phyloP scores from a whole-genome alignment of 495 filamentous ascomycete genomes.

The Geoglossum glabrum region DNA sequence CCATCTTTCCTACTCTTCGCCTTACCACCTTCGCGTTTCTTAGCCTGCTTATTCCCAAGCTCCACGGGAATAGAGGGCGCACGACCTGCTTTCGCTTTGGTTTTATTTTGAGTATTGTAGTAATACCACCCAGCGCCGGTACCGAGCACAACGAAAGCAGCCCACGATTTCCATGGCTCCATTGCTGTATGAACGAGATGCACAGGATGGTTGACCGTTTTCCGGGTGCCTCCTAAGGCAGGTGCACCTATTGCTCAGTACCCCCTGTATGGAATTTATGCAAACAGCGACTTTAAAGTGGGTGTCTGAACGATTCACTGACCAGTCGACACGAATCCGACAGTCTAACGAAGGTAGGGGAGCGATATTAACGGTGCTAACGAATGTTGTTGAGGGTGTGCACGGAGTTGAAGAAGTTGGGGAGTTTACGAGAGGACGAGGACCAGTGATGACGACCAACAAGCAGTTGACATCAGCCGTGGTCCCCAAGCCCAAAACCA shows the following conservation, averaged over 20 bases:
- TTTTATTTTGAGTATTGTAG: conserved; percentile 8
- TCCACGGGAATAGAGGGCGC: neutral
- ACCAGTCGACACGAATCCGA: neutral
- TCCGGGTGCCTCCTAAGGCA: neutral
- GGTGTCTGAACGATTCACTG: neutral
- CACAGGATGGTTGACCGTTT: neutral
- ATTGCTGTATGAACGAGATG: neutral
- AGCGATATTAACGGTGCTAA: neutral
- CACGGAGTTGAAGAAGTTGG: neutral
- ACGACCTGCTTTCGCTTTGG: conserved; percentile 3
- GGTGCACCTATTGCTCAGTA: neutral
- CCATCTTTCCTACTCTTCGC: conserved; percentile 3
- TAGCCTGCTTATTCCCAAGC: neutral
- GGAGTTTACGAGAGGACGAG: neutral
- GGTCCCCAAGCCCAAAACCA: neutral
- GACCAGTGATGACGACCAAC: neutral
- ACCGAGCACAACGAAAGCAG: conserved; percentile 8
- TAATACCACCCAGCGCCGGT: conserved; percentile 11
- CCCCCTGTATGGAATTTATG: neutral
- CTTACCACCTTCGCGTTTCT: neutral
- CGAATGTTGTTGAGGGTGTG: neutral
- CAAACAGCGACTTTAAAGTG: neutral
- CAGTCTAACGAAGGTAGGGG: neutral
- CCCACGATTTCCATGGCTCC: conserved; percentile 15
- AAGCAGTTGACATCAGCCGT: neutral